A percentile compares a stretch with the other conserved stretches of the same genome.
Conservation (phyloP, 805 yeast species). For the Pichia phayaonensis region DNA sequence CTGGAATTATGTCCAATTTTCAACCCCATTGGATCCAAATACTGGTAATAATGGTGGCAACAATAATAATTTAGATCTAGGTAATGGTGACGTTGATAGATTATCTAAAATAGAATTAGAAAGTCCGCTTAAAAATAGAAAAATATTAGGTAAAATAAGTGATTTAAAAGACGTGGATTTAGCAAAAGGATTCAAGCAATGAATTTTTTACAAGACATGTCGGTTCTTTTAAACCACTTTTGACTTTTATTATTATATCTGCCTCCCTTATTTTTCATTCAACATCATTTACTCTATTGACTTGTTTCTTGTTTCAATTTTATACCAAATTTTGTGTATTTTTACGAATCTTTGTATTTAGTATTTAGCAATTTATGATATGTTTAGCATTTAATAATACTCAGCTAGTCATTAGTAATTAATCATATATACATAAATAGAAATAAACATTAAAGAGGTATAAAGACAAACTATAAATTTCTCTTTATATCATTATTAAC, state of each 20-base stretch:
- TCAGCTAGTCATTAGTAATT: not conserved
- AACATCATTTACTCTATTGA: not conserved
- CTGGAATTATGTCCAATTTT: conserved; percentile 85
- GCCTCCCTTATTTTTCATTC: not conserved
- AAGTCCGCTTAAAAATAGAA: conserved; percentile 24
- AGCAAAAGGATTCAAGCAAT: conserved; percentile 37
- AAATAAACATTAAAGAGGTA: not conserved
- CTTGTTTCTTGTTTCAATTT: not conserved
- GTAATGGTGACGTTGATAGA: conserved; percentile 4
- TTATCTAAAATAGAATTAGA: conserved; percentile 21
- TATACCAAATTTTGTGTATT: not conserved
- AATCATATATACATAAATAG: too few relatives aligned
- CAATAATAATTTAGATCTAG: not conserved
- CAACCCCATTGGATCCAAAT: conserved; percentile 28
- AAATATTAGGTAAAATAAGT: conserved; percentile 24
- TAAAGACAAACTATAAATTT: not conserved
- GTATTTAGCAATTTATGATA: not conserved
- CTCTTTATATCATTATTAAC: conserved; percentile 16
- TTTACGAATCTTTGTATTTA: not conserved
- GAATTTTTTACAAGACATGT: not conserved
- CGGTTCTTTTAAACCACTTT: too few relatives aligned
- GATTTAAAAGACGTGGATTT: conserved; percentile 42
- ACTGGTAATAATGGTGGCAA: conserved; percentile 2
- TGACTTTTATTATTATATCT: too few relatives aligned
- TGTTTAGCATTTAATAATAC: too few relatives aligned